Conservation (phyloP, 495 filamentous ascomycete genomes). For the Hypomontagnella submonticulosa region DNA sequence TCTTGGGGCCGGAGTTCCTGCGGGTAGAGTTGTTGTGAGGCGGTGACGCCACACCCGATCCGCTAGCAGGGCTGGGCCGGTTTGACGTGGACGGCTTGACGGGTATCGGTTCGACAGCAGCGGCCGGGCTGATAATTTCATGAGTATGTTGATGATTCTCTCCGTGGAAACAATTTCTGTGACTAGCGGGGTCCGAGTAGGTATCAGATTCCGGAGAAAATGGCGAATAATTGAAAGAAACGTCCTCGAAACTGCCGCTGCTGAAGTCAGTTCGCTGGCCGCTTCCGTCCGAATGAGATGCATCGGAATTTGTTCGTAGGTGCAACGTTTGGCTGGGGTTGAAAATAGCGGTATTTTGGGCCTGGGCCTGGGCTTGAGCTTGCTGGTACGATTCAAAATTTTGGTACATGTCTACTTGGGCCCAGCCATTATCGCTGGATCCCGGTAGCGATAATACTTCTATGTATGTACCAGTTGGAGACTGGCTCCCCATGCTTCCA, state of each 20-base stretch:
- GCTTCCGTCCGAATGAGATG: slow-evolving; percentile 75
- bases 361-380: slow-evolving; percentile 57
- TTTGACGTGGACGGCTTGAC: slow-evolving; percentile 73
- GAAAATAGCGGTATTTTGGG: slow-evolving; percentile 72
- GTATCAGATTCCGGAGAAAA: slow-evolving; percentile 71
- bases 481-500: slow-evolving; percentile 75
- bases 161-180: slow-evolving; percentile 63
- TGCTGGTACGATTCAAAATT: slow-evolving; percentile 62
- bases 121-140: slow-evolving; percentile 71
- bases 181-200: slow-evolving; percentile 62
- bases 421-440: slow-evolving; percentile 89
- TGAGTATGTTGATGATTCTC: slow-evolving; percentile 59
- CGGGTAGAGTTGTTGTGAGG: slow-evolving; percentile 60
- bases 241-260: slow-evolving; percentile 86
- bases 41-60: slow-evolving; percentile 71
- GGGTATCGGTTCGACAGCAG: slow-evolving; percentile 73
- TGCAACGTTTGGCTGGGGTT: slow-evolving; percentile 89
- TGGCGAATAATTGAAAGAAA: slow-evolving; percentile 78
- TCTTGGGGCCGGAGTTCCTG: slow-evolving; percentile 71
- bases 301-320: slow-evolving; percentile 83
- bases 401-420: slow-evolving; percentile 69
- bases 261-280: slow-evolving; percentile 70
- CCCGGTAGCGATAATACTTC: slow-evolving; percentile 82
- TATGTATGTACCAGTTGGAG: slow-evolving; percentile 82
- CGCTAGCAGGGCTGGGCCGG: slow-evolving; percentile 65